Percentiles rank a stretch among this genome's conserved stretches.
phyloP scores from a whole-genome alignment of 1,284 basidiomycete species.

The Athelia psychrophila region DNA sequence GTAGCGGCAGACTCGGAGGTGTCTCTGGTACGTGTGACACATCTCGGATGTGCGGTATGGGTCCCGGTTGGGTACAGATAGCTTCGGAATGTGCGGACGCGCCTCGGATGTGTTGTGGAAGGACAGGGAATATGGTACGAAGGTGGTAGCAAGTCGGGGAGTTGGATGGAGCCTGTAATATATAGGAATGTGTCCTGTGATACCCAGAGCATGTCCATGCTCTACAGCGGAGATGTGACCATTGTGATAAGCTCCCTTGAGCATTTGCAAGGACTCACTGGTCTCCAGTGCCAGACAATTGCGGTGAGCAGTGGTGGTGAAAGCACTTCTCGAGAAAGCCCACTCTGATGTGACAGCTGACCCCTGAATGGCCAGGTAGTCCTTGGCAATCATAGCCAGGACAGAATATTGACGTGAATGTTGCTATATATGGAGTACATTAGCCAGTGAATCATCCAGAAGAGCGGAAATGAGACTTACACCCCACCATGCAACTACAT shows the following conservation, averaged over 20 bases:
- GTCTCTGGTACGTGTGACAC: no score
- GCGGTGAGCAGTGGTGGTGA: constrained; percentile 14
- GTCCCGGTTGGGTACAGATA: no score
- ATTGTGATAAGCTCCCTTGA: constrained; percentile 6
- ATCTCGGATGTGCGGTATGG: no score
- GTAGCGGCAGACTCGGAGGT: no score
- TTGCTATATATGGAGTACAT: constrained; percentile 2
- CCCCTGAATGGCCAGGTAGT: constrained; percentile 22
- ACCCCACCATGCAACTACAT: constrained; percentile 15
- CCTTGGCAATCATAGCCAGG: constrained; percentile 18
- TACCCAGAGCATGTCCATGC: no score
- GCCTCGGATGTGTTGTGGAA: no score
- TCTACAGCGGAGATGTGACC: constrained; percentile 2
- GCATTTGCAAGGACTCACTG: constrained; percentile 15
- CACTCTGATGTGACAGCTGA: constrained; percentile 18
- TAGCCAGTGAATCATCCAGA: background rate
- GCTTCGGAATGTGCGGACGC: no score
- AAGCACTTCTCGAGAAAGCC: constrained; percentile 15
- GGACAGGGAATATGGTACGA: no score
- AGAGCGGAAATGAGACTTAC: constrained; percentile 9
- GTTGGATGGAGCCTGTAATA: no score
- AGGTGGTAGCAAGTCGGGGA: no score
- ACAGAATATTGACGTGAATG: constrained; percentile 7
- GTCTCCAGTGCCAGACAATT: constrained; percentile 11
- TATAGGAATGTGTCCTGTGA: no score